Conservation (phyloP, 179 eudicot genomes). For the Patellifolia procumbens region DNA sequence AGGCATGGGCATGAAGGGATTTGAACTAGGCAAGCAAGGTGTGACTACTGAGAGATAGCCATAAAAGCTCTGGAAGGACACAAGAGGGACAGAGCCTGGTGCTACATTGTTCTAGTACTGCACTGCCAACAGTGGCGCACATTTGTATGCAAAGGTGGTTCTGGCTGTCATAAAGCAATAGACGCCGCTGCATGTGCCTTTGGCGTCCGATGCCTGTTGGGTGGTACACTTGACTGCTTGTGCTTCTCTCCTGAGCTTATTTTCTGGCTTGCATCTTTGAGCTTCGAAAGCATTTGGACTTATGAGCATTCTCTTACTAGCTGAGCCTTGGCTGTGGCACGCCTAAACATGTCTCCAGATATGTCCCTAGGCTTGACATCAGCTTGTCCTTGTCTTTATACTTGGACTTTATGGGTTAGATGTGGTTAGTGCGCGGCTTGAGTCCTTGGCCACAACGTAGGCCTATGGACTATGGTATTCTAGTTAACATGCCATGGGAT, state of each 20-base stretch:
- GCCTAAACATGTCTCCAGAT: background rate
- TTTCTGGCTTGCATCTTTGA: background rate
- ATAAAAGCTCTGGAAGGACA: background rate
- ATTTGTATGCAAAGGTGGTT: background rate
- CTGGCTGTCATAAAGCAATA: background rate
- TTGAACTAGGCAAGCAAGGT: background rate
- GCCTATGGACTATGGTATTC: background rate
- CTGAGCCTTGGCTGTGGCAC: background rate
- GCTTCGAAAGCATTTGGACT: background rate
- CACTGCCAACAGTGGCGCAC: background rate
- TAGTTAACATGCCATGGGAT: background rate
- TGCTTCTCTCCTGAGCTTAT: background rate
- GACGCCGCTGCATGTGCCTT: background rate
- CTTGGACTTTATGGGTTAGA: background rate
- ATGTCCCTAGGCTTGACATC: background rate
- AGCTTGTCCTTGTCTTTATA: background rate
- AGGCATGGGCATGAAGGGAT: background rate
- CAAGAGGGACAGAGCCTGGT: background rate
- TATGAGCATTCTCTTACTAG: background rate
- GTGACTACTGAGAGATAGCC: background rate
- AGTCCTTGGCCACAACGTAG: background rate
- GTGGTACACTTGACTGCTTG: background rate
- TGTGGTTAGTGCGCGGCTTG: background rate
- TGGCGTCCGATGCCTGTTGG: background rate
- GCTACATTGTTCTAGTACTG: background rate